Conservation (phyloP, 2,329 filamentous ascomycete genomes). For the Phaeomoniella chlamydospora region DNA sequence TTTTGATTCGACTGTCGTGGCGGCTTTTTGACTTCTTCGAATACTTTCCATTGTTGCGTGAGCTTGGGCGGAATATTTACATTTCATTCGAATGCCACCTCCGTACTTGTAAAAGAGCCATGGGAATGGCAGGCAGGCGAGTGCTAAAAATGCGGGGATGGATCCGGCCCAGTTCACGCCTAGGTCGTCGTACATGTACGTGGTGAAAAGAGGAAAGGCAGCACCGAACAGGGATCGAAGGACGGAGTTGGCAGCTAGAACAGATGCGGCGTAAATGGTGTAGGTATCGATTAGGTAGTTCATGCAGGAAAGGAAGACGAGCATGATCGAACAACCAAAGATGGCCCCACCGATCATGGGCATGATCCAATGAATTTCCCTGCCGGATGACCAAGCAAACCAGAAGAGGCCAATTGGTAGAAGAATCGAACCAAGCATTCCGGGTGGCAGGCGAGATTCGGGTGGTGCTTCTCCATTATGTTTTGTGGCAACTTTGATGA, state of each 20-base stretch:
- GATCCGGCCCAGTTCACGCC: conserved; percentile 33
- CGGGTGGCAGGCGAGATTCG: conserved; percentile 38
- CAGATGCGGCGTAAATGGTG: conserved; percentile 26
- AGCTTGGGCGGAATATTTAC: conserved; percentile 24
- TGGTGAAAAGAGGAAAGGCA: conserved; percentile 32
- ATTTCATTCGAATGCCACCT: conserved; percentile 21
- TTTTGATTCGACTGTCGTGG: background rate
- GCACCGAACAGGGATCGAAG: conserved; percentile 31
- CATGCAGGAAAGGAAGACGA: conserved; percentile 24
- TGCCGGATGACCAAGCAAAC: conserved; percentile 44
- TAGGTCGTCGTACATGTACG: conserved; percentile 26
- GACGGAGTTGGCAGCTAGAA: conserved; percentile 29
- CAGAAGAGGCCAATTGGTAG: conserved; percentile 44
- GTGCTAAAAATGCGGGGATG: conserved; percentile 29
- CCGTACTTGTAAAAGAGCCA: conserved; percentile 30
- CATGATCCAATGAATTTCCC: conserved; percentile 22
- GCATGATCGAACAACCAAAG: conserved; percentile 26
- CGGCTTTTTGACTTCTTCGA: background rate
- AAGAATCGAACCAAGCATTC: conserved; percentile 35
- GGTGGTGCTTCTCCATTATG: conserved; percentile 43
- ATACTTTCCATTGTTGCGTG: conserved; percentile 14
- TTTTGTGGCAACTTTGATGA: conserved; percentile 23
- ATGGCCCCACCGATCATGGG: conserved; percentile 20
- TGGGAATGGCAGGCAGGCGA: conserved; percentile 27
- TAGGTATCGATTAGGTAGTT: conserved; percentile 29